A percentile compares a stretch with the other conserved stretches of the same genome.
phyloP scores from a whole-genome alignment of 1,284 basidiomycete species.

The Anthracocystis panici-leucophaei region DNA sequence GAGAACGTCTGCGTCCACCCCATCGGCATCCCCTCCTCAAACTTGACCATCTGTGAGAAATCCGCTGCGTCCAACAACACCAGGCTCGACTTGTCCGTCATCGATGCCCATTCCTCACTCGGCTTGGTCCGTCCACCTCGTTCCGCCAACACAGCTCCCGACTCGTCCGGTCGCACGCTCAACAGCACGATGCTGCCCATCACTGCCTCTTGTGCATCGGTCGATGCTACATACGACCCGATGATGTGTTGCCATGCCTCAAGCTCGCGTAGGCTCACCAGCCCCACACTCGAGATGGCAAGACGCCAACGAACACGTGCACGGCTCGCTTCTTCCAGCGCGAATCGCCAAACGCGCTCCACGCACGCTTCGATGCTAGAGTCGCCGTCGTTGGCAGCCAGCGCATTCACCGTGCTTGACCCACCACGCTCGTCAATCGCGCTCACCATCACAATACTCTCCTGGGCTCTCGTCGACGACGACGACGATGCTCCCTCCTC shows the following conservation, averaged over 20 bases:
- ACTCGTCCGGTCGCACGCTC: conserved; percentile 34
- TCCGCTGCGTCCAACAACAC: conserved; percentile 32
- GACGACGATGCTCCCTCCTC: not conserved
- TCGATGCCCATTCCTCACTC: conserved; percentile 13
- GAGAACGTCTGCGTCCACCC: conserved; percentile 29
- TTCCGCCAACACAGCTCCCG: conserved; percentile 19
- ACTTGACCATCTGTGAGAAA: conserved; percentile 31
- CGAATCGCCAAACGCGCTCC: conserved; percentile 46
- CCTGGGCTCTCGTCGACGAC: not conserved
- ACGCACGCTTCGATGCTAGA: conserved; percentile 30
- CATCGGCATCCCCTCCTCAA: conserved; percentile 24
- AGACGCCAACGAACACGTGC: conserved; percentile 49
- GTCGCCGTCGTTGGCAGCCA: conserved; percentile 9
- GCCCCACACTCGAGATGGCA: conserved; percentile 31
- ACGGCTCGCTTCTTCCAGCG: conserved; percentile 33
- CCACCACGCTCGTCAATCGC: conserved; percentile 52
- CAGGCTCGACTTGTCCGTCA: conserved; percentile 13
- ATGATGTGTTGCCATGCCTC: conserved; percentile 30
- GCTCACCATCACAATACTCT: conserved; percentile 38
- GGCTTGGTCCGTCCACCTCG: conserved; percentile 7
- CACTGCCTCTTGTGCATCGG: conserved; percentile 1
- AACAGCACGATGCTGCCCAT: conserved; percentile 25
- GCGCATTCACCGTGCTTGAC: conserved; percentile 25
- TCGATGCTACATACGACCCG: conserved; percentile 9
- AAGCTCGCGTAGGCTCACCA: conserved; percentile 31